phyloP scores from a whole-genome alignment of 2,329 filamentous ascomycete species.

The Colletotrichum lini region DNA sequence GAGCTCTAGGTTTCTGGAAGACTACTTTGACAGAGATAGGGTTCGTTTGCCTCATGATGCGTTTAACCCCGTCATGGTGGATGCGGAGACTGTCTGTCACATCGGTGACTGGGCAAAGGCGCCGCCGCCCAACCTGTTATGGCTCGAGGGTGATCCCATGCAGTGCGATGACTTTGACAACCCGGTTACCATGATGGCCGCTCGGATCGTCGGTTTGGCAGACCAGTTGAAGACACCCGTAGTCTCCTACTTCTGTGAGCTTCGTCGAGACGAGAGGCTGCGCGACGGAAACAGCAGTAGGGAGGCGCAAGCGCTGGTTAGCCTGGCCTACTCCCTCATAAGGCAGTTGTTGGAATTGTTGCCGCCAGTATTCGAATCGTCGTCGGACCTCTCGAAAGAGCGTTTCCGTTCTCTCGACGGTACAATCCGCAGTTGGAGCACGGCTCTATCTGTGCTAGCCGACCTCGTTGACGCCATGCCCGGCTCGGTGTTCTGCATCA shows the following conservation, averaged over 20 bases:
- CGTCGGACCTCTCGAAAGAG: neutral
- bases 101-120: constrained; percentile 4
- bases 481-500: constrained; percentile 5
- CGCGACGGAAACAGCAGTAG: neutral
- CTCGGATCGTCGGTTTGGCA: constrained; percentile 25
- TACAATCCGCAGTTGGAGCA: neutral
- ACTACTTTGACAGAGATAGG: constrained; percentile 11
- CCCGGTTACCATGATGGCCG: constrained; percentile 34
- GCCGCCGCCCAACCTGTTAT: neutral
- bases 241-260: constrained; percentile 45
- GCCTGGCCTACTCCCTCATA: constrained; percentile 27
- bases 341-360: constrained; percentile 42
- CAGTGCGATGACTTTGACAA: constrained; percentile 20
- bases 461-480: neutral
- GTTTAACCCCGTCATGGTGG: neutral
- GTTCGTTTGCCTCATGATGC: neutral
- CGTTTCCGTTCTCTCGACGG: constrained; percentile 7
- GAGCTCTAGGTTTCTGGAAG: neutral
- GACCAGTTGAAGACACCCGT: constrained; percentile 11
- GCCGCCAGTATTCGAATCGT: constrained; percentile 20
- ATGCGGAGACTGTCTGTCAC: neutral
- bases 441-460: neutral
- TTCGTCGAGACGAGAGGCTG: neutral
- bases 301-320: constrained; percentile 15
- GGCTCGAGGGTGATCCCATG: constrained; percentile 35